These are phyloP conservation scores for Cladosporium velox DNA, from an alignment of 2,329 filamentous ascomycete species.

Conservation along the genomic window DNA sequence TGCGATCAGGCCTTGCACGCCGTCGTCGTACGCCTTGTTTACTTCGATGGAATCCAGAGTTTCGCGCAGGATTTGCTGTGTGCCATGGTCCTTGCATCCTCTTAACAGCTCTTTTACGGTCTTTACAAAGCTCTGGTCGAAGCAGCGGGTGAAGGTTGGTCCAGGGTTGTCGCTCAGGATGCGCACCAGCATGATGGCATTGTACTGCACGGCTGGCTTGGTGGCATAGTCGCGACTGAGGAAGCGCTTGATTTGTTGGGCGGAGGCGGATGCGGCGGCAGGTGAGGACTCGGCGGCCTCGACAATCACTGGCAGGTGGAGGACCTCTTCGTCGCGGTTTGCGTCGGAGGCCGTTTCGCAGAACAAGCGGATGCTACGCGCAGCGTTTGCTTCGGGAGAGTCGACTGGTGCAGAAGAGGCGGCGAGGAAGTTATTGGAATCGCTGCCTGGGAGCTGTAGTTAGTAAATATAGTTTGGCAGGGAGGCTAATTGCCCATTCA, in stretches of 20 bases:
- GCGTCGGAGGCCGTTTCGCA: slow-evolving; percentile 69
- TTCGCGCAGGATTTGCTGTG: slow-evolving; percentile 84
- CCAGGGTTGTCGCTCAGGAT: slow-evolving; percentile 94
- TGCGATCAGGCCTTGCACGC: slow-evolving; percentile 67
- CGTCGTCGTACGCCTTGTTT: slow-evolving; percentile 72
- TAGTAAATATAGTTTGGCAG: not conserved
- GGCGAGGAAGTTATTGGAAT: slow-evolving; percentile 13
- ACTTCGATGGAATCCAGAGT: slow-evolving; percentile 77
- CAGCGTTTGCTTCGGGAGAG: slow-evolving; percentile 67
- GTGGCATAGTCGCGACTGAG: slow-evolving; percentile 65
- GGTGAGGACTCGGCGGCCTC: slow-evolving; percentile 93
- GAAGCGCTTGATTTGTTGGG: slow-evolving; percentile 77
- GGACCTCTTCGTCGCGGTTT: slow-evolving; percentile 76
- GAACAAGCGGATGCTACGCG: slow-evolving; percentile 71
- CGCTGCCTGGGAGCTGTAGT: slow-evolving; percentile 4
- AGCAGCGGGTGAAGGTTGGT: slow-evolving; percentile 81
- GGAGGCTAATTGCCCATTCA: not conserved
- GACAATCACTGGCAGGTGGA: slow-evolving; percentile 90
- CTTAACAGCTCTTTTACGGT: slow-evolving; percentile 74
- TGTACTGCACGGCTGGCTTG: slow-evolving; percentile 82
- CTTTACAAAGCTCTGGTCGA: slow-evolving; percentile 81
- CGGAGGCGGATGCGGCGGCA: slow-evolving; percentile 77
- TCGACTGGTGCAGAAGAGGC: slow-evolving; percentile 33
- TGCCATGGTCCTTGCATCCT: slow-evolving; percentile 69
- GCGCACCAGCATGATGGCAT: slow-evolving; percentile 90